Evolutionary conservation across 2,329 filamentous ascomycete species (phyloP).

Genomic region (Phyllosticta citriasiana): DNA sequence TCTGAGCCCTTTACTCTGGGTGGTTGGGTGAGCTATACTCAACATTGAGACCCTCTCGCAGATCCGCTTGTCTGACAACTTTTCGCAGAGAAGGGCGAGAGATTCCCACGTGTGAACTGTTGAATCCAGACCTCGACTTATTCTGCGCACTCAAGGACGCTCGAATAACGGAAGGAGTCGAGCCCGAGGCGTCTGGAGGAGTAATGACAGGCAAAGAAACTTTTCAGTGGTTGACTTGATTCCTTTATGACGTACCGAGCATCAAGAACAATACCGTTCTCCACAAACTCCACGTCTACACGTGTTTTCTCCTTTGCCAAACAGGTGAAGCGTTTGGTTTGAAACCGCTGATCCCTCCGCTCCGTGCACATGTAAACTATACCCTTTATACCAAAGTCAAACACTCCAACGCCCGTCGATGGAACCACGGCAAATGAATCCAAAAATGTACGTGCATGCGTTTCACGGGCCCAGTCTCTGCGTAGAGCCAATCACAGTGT

Average conservation of each 20-base stretch:
- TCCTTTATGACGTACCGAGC: not conserved
- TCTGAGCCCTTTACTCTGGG: no score
- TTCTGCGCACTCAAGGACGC: no score
- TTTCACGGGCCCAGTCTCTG: slow-evolving; percentile 3
- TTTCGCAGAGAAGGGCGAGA: no score
- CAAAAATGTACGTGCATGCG: not conserved
- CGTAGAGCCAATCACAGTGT: not conserved
- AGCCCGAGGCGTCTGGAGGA: no score
- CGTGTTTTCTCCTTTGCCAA: not conserved
- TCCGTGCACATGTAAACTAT: not conserved
- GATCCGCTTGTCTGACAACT: no score
- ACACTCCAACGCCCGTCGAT: not conserved
- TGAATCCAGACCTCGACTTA: no score
- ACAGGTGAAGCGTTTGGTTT: not conserved
- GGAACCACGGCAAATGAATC: not conserved
- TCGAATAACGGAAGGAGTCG: no score
- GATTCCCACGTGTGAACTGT: no score
- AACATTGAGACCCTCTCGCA: no score
- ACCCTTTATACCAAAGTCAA: not conserved
- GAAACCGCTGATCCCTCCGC: not conserved
- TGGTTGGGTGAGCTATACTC: no score
- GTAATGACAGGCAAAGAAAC: not conserved
- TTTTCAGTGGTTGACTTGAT: not conserved
- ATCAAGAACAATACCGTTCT: not conserved
- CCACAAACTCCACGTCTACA: not conserved